Evolutionary conservation across 495 filamentous ascomycete species (phyloP).

Genomic region (Astrocystis sublimbata): DNA sequence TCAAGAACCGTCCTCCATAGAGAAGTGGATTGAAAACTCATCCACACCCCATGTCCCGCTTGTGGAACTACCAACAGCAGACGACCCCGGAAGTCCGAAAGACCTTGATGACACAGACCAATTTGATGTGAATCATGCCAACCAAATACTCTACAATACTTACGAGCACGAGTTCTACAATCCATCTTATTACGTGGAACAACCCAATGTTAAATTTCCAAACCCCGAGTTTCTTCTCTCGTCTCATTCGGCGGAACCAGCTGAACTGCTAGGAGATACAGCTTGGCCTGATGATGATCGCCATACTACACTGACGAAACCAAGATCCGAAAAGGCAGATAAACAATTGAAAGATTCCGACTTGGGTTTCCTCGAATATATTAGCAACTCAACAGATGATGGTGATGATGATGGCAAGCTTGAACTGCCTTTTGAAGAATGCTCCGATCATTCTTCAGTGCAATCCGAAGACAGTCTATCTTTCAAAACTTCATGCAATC

Average conservation of each 20-base stretch:
- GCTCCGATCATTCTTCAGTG: not conserved
- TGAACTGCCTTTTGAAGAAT: not conserved
- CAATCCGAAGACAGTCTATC: not conserved
- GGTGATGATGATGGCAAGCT: not conserved
- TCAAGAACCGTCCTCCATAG: not conserved
- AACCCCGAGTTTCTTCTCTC: not conserved
- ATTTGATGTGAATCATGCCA: not conserved
- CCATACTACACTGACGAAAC: not conserved
- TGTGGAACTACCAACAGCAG: not conserved
- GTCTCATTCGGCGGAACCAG: not conserved
- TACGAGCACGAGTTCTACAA: not conserved
- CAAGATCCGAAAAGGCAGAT: not conserved
- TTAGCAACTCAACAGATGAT: not conserved
- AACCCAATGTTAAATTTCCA: not conserved
- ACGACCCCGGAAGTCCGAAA: not conserved
- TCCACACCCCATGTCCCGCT: not conserved
- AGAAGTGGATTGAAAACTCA: not conserved
- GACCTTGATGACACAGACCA: not conserved
- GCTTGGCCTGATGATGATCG: not conserved
- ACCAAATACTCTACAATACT: not conserved
- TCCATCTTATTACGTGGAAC: not conserved
- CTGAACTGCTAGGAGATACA: not conserved
- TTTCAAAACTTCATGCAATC: not conserved
- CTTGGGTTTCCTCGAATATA: not conserved
- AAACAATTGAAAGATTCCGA: not conserved